Evolutionary conservation across 176 grass and related monocot species (phyloP).

Genomic region (Oryza rufipogon): DNA sequence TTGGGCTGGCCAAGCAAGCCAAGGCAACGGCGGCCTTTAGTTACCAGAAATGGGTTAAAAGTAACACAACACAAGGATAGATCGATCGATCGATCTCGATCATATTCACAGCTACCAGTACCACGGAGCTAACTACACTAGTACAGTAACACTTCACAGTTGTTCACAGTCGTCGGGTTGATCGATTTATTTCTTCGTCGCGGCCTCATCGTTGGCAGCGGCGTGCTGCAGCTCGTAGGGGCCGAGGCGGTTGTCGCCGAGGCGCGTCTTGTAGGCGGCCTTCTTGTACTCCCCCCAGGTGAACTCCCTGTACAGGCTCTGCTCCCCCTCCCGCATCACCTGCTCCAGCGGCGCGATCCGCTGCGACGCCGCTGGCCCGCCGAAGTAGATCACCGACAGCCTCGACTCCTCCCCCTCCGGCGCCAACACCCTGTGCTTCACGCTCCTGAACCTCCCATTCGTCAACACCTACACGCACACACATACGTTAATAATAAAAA

Average conservation of each 20-base stretch:
- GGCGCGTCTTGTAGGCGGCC: slow-evolving; percentile 59
- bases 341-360: slow-evolving; percentile 59
- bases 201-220: too few relatives aligned
- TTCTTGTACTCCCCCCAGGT: slow-evolving; percentile 84
- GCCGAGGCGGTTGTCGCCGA: slow-evolving; percentile 65
- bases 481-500: too few relatives aligned
- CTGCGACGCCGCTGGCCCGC: slow-evolving; percentile 55
- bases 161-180: not conserved
- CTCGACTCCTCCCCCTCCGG: slow-evolving; percentile 51
- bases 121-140: not conserved
- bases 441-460: slow-evolving; percentile 80
- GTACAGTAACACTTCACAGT: not conserved
- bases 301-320: slow-evolving; percentile 81
- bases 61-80: slow-evolving; percentile 13
- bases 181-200: not conserved
- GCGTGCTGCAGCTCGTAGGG: slow-evolving; percentile 53
- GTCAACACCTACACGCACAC: slow-evolving; percentile 60
- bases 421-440: slow-evolving; percentile 82
- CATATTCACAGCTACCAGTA: not conserved
- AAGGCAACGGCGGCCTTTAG: slow-evolving; percentile 3
- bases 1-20: not conserved
- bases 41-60: slow-evolving; percentile 30
- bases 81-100: not conserved
- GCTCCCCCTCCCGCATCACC: slow-evolving; percentile 64
- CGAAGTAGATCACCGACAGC: slow-evolving; percentile 83